These are phyloP conservation scores for Forsythia suspensa DNA, from an alignment of 257 asterid genomes.

Conservation along the genomic window DNA sequence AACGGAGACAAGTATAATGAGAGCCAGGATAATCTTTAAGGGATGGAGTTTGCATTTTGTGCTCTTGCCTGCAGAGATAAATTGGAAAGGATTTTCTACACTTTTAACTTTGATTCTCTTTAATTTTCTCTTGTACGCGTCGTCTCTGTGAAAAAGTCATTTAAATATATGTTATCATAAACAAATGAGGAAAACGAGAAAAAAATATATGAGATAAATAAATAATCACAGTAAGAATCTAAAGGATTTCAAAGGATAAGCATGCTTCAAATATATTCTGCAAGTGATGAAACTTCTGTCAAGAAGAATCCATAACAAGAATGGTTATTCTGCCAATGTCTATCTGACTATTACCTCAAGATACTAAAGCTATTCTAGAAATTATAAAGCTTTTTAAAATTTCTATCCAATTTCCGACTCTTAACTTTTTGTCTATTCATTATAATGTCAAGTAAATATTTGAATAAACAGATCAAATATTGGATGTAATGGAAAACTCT, in stretches of 20 bases:
- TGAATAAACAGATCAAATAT: background rate
- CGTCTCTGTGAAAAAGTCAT: slow-evolving; percentile 35
- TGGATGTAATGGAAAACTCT: background rate
- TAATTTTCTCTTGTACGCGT: slow-evolving; percentile 50
- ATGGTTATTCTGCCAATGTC: background rate
- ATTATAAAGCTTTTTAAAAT: background rate
- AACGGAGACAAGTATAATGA: slow-evolving; percentile 44
- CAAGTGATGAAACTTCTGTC: background rate
- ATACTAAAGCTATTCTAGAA: background rate
- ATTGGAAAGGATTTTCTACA: slow-evolving; percentile 40
- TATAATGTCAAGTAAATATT: background rate
- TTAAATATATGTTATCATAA: background rate
- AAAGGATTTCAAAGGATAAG: background rate
- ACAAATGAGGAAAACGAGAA: background rate
- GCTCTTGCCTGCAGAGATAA: slow-evolving; percentile 41
- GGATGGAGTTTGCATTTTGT: slow-evolving; percentile 51
- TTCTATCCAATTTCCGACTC: background rate
- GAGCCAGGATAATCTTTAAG: slow-evolving; percentile 45
- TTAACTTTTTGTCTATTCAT: background rate
- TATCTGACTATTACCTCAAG: background rate
- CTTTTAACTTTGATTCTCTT: slow-evolving; percentile 56
- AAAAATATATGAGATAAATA: background rate
- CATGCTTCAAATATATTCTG: background rate
- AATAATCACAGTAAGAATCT: background rate
- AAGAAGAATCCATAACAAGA: background rate